A percentile compares a stretch with the other conserved stretches of the same genome.
Evolutionary conservation across 2,329 filamentous ascomycete genomes (phyloP).

Genomic region (Didymella segeticola): DNA sequence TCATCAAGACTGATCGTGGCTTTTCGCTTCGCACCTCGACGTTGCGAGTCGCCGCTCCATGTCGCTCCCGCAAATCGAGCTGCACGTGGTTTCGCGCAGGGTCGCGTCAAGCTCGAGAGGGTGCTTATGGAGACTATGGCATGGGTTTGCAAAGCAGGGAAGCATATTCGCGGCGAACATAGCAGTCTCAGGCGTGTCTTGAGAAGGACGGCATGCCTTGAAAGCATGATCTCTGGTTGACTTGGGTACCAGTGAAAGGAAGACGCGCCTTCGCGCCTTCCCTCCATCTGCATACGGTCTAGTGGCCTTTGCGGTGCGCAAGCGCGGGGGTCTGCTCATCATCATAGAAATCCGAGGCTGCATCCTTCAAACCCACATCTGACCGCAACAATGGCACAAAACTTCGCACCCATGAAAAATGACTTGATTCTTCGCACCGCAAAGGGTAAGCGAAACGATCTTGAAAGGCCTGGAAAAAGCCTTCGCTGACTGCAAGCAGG

Average conservation of each 20-base stretch:
- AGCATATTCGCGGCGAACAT: neutral
- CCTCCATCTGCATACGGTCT: constrained; percentile 28
- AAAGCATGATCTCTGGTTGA: constrained; percentile 28
- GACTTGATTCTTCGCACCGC: constrained; percentile 90
- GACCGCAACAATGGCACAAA: constrained; percentile 64
- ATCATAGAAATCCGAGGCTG: constrained; percentile 21
- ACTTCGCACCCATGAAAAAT: constrained; percentile 86
- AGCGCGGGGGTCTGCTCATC: constrained; percentile 32
- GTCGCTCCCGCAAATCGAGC: neutral
- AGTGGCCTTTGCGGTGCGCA: constrained; percentile 20
- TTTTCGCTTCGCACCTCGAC: constrained; percentile 52
- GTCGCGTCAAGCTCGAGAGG: constrained; percentile 31
- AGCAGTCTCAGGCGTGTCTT: constrained; percentile 10
- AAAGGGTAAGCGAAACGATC: constrained; percentile 66
- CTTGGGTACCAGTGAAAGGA: neutral
- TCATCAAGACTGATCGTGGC: constrained; percentile 48
- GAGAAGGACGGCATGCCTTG: constrained; percentile 12
- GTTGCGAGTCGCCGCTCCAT: constrained; percentile 28
- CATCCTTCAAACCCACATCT: constrained; percentile 12
- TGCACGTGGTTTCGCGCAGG: constrained; percentile 40
- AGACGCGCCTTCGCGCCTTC: constrained; percentile 22
- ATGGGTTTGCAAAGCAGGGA: neutral
- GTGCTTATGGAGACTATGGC: neutral
- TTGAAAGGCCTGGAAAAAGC: neutral
- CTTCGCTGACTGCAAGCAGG: constrained; percentile 60